Conservation (phyloP, 1,139 yeast species). For the Lodderomyces parapsilosis region DNA sequence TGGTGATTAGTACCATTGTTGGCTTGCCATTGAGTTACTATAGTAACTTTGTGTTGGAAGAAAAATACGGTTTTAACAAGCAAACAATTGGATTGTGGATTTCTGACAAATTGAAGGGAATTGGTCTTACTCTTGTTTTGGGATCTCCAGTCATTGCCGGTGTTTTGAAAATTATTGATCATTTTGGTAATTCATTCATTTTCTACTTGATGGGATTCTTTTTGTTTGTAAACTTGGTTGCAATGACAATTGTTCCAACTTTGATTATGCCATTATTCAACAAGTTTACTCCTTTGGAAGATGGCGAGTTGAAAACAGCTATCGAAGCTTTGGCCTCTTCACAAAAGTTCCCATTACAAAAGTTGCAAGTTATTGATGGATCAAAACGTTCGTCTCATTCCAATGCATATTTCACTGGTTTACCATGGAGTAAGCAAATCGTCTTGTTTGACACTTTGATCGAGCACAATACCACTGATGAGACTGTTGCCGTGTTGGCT, state of each 20-base stretch:
- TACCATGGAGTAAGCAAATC: slow-evolving; percentile 96
- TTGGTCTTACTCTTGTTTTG: slow-evolving; percentile 51
- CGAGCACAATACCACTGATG: slow-evolving; percentile 70
- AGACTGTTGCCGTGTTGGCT: slow-evolving; percentile 91
- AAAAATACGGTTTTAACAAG: slow-evolving; percentile 90
- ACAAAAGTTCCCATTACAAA: slow-evolving; percentile 81
- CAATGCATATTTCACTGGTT: slow-evolving; percentile 91
- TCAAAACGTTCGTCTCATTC: slow-evolving; percentile 95
- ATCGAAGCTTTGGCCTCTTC: slow-evolving; percentile 76
- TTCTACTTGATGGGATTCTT: slow-evolving; percentile 74
- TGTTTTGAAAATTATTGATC: slow-evolving; percentile 76
- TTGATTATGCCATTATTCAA: slow-evolving; percentile 90
- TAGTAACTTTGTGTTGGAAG: slow-evolving; percentile 84
- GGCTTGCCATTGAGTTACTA: slow-evolving; percentile 73
- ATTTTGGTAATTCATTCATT: slow-evolving; percentile 78
- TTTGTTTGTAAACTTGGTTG: slow-evolving; percentile 66
- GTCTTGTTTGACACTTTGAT: slow-evolving; percentile 90
- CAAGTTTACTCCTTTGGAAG: slow-evolving; percentile 84
- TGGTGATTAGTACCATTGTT: slow-evolving; percentile 48
- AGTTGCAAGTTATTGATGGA: slow-evolving; percentile 88
- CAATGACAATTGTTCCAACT: slow-evolving; percentile 75
- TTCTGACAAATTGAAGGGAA: slow-evolving; percentile 64
- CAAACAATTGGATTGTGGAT: slow-evolving; percentile 70
- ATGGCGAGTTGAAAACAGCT: slow-evolving; percentile 80
- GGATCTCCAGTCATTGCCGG: slow-evolving; percentile 75